These are phyloP conservation scores for Lactarius sanguifluus DNA, from an alignment of 768 basidiomycete species.

Conservation along the genomic window DNA sequence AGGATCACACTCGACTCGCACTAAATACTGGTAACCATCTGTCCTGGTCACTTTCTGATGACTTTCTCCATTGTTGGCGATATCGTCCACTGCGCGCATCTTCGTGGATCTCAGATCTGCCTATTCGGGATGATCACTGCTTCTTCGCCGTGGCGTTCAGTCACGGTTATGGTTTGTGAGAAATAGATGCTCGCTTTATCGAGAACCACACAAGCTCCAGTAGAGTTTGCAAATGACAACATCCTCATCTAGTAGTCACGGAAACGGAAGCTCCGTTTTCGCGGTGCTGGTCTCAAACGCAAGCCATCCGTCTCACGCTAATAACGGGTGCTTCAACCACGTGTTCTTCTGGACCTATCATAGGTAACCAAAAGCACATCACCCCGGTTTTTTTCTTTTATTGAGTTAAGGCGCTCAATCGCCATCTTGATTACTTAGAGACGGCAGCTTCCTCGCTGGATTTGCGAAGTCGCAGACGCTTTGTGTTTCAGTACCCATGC, in stretches of 20 bases:
- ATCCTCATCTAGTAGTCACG: conserved; percentile 1
- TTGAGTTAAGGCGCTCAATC: neutral
- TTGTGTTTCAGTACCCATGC: neutral
- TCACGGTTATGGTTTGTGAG: neutral
- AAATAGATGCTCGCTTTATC: neutral
- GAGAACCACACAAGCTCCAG: neutral
- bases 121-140: neutral
- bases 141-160: neutral
- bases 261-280: neutral
- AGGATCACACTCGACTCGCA: neutral
- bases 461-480: neutral
- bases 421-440: neutral
- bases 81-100: neutral
- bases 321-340: conserved; percentile 2
- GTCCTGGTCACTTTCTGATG: neutral
- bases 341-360: neutral
- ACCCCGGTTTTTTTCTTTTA: neutral
- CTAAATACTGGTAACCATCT: conserved; percentile 13
- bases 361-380: conserved; percentile 3
- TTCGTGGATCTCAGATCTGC: neutral
- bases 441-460: neutral
- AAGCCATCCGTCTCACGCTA: neutral
- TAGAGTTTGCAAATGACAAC: neutral
- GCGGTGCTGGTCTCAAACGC: neutral
- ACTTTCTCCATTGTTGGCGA: neutral